These are phyloP conservation scores for Ambrosia hybrid DNA, from an alignment of 140 eudicot species.

Conservation along the genomic window DNA sequence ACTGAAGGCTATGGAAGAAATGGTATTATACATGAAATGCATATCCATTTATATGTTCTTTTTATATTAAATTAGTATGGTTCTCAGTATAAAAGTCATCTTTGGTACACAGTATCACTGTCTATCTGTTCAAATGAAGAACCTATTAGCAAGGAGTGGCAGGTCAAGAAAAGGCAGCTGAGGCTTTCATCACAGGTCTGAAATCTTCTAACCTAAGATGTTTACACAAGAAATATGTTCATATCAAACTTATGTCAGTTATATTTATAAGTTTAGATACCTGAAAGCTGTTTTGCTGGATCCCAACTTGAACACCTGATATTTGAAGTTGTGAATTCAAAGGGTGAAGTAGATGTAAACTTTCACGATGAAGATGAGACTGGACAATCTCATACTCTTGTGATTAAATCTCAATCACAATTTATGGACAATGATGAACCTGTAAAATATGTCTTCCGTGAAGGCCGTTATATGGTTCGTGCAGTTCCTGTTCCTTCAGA, in stretches of 20 bases:
- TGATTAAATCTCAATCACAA: constrained; percentile 39
- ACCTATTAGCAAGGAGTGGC: constrained; percentile 35
- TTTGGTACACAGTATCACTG: constrained; percentile 49
- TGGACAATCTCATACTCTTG: constrained; percentile 56
- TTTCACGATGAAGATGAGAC: constrained; percentile 50
- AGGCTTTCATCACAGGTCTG: constrained; percentile 46
- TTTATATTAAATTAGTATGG: not conserved
- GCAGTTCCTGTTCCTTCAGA: constrained; percentile 54
- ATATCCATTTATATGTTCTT: not conserved
- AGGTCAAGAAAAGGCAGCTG: constrained; percentile 55
- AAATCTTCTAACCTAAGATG: constrained; percentile 1
- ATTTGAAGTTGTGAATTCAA: constrained; percentile 51
- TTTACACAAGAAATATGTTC: not conserved
- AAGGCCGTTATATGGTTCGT: constrained; percentile 61
- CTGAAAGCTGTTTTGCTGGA: constrained; percentile 54
- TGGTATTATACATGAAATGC: constrained; percentile 33
- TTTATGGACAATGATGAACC: constrained; percentile 40
- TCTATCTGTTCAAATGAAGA: constrained; percentile 30
- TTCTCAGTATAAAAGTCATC: constrained; percentile 14
- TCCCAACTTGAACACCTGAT: constrained; percentile 56
- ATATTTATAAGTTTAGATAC: constrained; percentile 40
- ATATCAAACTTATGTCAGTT: not conserved
- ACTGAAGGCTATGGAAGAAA: constrained; percentile 49
- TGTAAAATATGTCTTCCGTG: constrained; percentile 46
- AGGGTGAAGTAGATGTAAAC: constrained; percentile 60